Base-by-base conservation (phyloP, 345 rosid genomes). In the Cardiospermum halicacabum region DNA sequence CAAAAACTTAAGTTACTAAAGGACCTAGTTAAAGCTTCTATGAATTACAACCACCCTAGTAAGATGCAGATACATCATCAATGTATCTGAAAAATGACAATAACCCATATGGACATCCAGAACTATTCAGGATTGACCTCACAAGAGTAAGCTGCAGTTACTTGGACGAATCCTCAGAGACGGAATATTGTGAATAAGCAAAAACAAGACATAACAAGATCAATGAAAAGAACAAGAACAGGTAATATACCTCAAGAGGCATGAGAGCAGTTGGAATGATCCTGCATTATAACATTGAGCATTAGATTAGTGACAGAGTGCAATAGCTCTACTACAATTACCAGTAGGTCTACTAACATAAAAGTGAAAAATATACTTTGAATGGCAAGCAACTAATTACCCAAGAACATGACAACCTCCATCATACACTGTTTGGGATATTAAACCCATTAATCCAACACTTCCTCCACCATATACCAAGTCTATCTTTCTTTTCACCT, bases 381-480 rank as follows among this genome's bases (percentile, higher is more conserved):
- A 26, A 54, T 53, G 30, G 61, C 30, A 54, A 57, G 62, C 48
- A 54, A 66, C n/a, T 26, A 48, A 78, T 85, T 80, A 89, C 96
- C 98, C 99, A 61, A 93, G 81, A 42, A 94, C 99, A 79, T 81
- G 88, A 70, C 92, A 84, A 62, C 99, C 97, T 61, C 95, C 99
- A 74, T 79, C 86, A 58, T 79, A 69, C 11, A 87, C 99, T 62
- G 89, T 85, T 80, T 74, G 81, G 59, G 99, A 88, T 53, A 94
- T 84, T 80, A 91, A 73, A 73, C 98, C 98, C 98, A 90, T 93
- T 68, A 93, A 70, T 26, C 98, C 98, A 81, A 91, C 82, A 78
- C 97, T 90, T 71, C 97, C 98, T 64, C 98, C 98, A 57, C 97
- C 97, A 56, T 93, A 93, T 58, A 93, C 98, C 81, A 93, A 75